phyloP scores from a whole-genome alignment of 352 stramenopile genomes.

The Phytophthora gonapodyides region DNA sequence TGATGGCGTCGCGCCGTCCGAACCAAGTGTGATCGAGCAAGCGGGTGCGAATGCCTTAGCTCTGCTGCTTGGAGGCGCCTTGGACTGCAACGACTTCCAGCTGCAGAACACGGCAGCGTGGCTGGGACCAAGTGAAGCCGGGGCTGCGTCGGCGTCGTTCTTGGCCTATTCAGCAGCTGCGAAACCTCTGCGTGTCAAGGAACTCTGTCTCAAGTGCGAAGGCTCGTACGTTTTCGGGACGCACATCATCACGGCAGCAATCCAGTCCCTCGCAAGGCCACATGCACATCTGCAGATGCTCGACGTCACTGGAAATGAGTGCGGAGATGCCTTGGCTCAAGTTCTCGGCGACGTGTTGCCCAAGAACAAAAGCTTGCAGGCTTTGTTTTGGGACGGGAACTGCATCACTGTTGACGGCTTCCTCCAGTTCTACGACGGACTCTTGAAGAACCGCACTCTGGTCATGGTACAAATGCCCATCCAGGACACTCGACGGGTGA shows the following conservation, averaged over 20 bases:
- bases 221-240: slow-evolving; percentile 58
- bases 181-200: slow-evolving; percentile 49
- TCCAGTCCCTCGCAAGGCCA: slow-evolving; percentile 50
- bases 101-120: slow-evolving; percentile 17
- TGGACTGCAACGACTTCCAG: slow-evolving; percentile 27
- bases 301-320: slow-evolving; percentile 76
- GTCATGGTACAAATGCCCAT: slow-evolving; percentile 80
- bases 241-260: slow-evolving; percentile 48
- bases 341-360: slow-evolving; percentile 54
- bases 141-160: slow-evolving; percentile 15
- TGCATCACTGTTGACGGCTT: slow-evolving; percentile 76
- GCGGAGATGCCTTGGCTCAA: slow-evolving; percentile 59
- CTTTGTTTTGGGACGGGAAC: slow-evolving; percentile 83
- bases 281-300: slow-evolving; percentile 60
- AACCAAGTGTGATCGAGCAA: slow-evolving; percentile 40
- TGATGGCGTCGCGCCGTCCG: slow-evolving; percentile 4
- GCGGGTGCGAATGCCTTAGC: slow-evolving; percentile 48
- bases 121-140: slow-evolving; percentile 21
- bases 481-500: slow-evolving; percentile 69
- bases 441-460: slow-evolving; percentile 63
- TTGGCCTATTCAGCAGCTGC: slow-evolving; percentile 17
- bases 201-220: slow-evolving; percentile 62
- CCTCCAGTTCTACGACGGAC: slow-evolving; percentile 60
- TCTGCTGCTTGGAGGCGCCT: slow-evolving; percentile 42
- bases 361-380: slow-evolving; percentile 57